Conservation (phyloP, 2,329 filamentous ascomycete species). For the Emmonsiellopsis sp. region DNA sequence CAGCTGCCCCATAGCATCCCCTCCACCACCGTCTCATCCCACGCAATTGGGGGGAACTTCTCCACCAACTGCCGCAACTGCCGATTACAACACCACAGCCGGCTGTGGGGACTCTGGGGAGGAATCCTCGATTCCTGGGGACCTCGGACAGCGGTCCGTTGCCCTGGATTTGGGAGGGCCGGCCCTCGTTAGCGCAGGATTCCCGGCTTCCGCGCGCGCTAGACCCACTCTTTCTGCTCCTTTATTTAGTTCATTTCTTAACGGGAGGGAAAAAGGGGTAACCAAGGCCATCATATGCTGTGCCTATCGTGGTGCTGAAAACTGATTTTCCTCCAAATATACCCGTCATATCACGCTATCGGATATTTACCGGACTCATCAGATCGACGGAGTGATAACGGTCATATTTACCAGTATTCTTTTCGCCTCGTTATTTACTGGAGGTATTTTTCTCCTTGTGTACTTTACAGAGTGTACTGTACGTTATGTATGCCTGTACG, state of each 20-base stretch:
- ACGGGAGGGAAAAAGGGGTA: neutral
- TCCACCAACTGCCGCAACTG: neutral
- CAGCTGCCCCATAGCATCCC: neutral
- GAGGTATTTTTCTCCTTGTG: neutral
- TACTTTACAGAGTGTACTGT: neutral
- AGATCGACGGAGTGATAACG: neutral
- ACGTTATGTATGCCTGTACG: neutral
- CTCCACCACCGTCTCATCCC: neutral
- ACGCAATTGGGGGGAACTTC: neutral
- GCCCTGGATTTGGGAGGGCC: neutral
- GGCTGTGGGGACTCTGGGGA: neutral
- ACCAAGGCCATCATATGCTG: neutral
- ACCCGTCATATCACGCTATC: neutral
- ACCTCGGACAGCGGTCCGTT: neutral
- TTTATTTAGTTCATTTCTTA: too few species aligned
- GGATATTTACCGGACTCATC: too few species aligned
- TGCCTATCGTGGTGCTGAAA: too few species aligned
- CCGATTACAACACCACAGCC: neutral
- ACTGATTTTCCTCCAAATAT: too few species aligned
- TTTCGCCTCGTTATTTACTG: neutral
- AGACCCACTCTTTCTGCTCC: neutral
- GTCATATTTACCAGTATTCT: neutral
- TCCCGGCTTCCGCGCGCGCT: constrained; percentile 1
- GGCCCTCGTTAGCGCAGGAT: neutral
- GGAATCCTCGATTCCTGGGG: neutral